A percentile compares a stretch with the other conserved stretches of the same genome.
Conservation (phyloP, 1,139 yeast genomes). For the Candida sp. region DNA sequence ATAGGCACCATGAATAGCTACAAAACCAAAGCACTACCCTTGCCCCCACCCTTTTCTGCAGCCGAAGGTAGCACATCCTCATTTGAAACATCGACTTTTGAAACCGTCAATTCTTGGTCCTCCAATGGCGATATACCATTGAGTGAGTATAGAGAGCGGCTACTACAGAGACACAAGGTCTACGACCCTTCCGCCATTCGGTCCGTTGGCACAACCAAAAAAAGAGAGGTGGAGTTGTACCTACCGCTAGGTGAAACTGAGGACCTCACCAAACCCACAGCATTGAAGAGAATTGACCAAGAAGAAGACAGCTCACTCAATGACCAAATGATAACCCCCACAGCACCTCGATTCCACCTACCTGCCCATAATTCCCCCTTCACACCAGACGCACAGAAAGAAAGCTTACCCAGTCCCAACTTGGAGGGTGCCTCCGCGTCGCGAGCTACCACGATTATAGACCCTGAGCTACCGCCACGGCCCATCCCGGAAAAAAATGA, state of each 20-base stretch:
- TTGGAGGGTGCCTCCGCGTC: not conserved
- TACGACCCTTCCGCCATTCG: not conserved
- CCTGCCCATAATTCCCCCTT: not conserved
- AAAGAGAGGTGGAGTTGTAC: not conserved
- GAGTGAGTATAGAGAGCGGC: slow-evolving; percentile 3
- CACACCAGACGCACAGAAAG: not conserved
- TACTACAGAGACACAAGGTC: slow-evolving; percentile 1
- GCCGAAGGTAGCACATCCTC: not conserved
- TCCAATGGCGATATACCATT: not conserved
- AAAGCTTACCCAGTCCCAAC: slow-evolving; percentile 5
- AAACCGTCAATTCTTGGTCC: not conserved
- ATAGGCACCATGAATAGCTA: not conserved
- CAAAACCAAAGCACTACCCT: not conserved
- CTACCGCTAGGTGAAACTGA: not conserved
- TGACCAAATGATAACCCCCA: slow-evolving; percentile 1
- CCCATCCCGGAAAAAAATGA: not conserved
- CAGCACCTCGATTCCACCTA: not conserved
- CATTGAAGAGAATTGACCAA: not conserved
- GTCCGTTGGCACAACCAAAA: not conserved
- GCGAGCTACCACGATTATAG: not conserved
- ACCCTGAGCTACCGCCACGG: not conserved
- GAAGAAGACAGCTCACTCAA: not conserved
- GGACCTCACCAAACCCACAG: not conserved
- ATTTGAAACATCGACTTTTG: not conserved
- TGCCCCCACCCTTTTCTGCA: not conserved